A percentile compares a stretch with the other conserved stretches of the same genome.
Evolutionary conservation across 345 rosid species (phyloP).

Genomic region (Syzygium aqueum): DNA sequence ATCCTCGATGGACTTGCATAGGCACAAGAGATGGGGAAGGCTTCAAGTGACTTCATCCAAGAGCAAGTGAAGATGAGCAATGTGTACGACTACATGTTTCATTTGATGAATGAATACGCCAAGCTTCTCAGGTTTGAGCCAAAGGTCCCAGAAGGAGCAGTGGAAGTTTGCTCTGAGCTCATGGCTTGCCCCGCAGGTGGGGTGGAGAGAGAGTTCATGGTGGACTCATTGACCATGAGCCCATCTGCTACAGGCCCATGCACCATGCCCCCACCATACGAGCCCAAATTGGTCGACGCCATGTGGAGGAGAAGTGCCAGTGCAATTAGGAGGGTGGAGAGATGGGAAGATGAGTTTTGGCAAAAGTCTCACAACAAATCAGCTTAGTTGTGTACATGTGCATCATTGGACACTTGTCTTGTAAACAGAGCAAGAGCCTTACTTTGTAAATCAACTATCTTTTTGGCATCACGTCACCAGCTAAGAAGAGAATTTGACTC

Average conservation of each 20-base stretch:
- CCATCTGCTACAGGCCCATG: slow-evolving; percentile 43
- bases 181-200: slow-evolving; percentile 45
- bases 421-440: not conserved
- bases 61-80: slow-evolving; percentile 55
- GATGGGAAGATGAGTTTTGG: slow-evolving; percentile 54
- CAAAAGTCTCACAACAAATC: not conserved
- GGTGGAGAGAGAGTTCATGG: slow-evolving; percentile 30
- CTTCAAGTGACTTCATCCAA: slow-evolving; percentile 42
- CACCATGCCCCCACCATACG: slow-evolving; percentile 54
- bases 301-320: slow-evolving; percentile 22
- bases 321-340: slow-evolving; percentile 37
- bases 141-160: slow-evolving; percentile 30
- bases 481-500: not conserved
- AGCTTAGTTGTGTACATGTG: not conserved
- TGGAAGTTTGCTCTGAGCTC: slow-evolving; percentile 46
- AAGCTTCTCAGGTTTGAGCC: slow-evolving; percentile 49
- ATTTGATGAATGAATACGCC: slow-evolving; percentile 56
- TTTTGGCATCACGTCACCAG: not conserved
- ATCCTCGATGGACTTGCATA: slow-evolving; percentile 1
- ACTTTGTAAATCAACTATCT: not conserved
- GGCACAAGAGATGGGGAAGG: slow-evolving; percentile 62
- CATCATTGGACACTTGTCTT: not conserved
- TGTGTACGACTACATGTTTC: slow-evolving; percentile 74
- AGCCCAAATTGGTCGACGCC: slow-evolving; percentile 15
- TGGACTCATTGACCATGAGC: slow-evolving; percentile 39